Percentiles rank a stretch among this genome's conserved stretches.
phyloP scores from a whole-genome alignment of 2,329 filamentous ascomycete species.

The Ophiostoma triangulosporum region DNA sequence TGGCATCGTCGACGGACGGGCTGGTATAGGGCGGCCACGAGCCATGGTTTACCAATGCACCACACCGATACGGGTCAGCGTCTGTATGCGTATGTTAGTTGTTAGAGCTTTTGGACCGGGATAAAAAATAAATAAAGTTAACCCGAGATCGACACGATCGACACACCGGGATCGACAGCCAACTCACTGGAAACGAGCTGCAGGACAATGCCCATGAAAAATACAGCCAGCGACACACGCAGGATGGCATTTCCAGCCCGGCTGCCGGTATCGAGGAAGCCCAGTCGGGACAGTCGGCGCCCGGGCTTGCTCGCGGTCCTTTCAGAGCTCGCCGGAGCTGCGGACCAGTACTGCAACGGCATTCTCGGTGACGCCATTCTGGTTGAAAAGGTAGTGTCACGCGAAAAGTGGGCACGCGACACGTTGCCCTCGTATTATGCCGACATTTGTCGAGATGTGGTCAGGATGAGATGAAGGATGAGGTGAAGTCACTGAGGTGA shows the following conservation, averaged over 20 bases:
- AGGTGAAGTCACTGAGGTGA: neutral
- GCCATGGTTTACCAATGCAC: constrained; percentile 35
- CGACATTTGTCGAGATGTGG: neutral
- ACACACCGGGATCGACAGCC: too few relatives aligned
- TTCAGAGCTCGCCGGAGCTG: neutral
- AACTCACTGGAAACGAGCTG: neutral
- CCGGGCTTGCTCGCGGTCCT: neutral
- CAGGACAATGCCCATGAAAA: neutral
- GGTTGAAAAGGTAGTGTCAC: neutral
- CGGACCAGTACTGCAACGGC: neutral
- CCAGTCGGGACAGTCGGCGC: neutral
- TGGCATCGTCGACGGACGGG: neutral
- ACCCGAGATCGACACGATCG: too few relatives aligned
- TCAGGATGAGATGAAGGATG: neutral
- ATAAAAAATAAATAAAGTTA: too few relatives aligned
- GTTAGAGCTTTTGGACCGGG: too few relatives aligned
- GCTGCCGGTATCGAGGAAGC: constrained; percentile 1
- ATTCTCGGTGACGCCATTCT: neutral
- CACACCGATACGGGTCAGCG: constrained; percentile 42
- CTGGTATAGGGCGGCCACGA: constrained; percentile 29
- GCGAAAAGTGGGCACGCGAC: neutral
- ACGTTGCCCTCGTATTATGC: neutral
- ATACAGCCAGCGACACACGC: constrained; percentile 1
- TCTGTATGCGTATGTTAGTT: constrained; percentile 2
- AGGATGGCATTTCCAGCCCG: neutral